phyloP scores from a whole-genome alignment of 305 asterid genomes.

The Nicotiana rustica region DNA sequence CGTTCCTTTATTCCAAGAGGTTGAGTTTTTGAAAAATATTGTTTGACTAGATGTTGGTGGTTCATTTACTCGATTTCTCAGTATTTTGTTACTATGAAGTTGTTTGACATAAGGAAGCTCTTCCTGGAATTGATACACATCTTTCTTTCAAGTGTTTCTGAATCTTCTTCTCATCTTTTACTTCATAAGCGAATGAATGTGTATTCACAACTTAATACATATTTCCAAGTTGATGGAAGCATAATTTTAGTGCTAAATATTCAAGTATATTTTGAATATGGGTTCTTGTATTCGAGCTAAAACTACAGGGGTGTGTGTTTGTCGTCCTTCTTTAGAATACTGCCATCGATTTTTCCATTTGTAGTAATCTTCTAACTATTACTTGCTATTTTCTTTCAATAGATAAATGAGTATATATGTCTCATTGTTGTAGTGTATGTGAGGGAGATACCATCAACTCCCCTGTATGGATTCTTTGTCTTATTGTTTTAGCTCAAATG shows the following conservation, averaged over 20 bases:
- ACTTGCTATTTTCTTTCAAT: too few species aligned
- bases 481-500: slow-evolving; percentile 11
- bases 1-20: slow-evolving; percentile 4
- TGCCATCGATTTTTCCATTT: too few species aligned
- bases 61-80: background rate
- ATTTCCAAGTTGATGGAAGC: background rate
- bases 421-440: background rate
- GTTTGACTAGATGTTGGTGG: background rate
- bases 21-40: background rate
- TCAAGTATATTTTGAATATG: too few species aligned
- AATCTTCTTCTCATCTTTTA: background rate
- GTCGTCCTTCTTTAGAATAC: too few species aligned
- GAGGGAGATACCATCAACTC: background rate
- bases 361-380: too few species aligned
- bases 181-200: background rate
- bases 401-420: too few species aligned
- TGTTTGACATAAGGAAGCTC: background rate
- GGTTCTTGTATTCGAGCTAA: too few species aligned
- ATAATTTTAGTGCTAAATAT: too few species aligned
- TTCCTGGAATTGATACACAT: background rate
- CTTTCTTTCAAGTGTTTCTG: slow-evolving; percentile 16
- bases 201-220: background rate
- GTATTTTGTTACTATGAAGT: background rate
- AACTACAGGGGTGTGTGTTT: too few species aligned
- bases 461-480: slow-evolving; percentile 9